Percentiles rank a stretch among this genome's conserved stretches.
Evolutionary conservation across 225 moss, liverwort and hornwort genomes (phyloP).

Genomic region (Polytrichum formosum): DNA sequence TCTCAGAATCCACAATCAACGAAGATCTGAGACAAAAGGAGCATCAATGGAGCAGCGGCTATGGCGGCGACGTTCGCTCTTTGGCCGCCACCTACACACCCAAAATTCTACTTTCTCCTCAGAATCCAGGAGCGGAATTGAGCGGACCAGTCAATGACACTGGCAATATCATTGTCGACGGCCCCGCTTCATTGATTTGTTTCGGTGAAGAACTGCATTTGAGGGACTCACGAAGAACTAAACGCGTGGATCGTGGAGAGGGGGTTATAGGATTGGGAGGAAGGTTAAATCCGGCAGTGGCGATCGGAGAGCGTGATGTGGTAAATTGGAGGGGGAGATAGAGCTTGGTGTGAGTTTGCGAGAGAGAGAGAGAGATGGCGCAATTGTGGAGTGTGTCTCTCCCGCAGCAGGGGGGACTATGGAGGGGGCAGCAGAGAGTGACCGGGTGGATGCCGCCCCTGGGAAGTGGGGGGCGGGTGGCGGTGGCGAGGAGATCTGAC

Average conservation of each 20-base stretch:
- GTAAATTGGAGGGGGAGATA: background rate
- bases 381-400: constrained; percentile 26
- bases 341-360: background rate
- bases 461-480: constrained; percentile 4
- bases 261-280: background rate
- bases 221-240: background rate
- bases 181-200: background rate
- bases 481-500: constrained; percentile 10
- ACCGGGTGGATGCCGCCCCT: background rate
- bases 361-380: constrained; percentile 25
- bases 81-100: constrained; percentile 8
- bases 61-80: constrained; percentile 21
- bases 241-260: background rate
- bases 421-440: constrained; percentile 2
- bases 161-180: background rate
- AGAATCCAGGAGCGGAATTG: background rate
- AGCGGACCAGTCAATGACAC: background rate
- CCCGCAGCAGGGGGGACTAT: background rate
- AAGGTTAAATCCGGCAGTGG: background rate
- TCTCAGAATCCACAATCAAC: rapidly evolving
- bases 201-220: background rate
- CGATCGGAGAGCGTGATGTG: background rate
- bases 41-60: background rate
- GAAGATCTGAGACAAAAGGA: background rate
- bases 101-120: background rate